phyloP scores from a whole-genome alignment of 129 eudicot species.

The Flaveria sonorensis region DNA sequence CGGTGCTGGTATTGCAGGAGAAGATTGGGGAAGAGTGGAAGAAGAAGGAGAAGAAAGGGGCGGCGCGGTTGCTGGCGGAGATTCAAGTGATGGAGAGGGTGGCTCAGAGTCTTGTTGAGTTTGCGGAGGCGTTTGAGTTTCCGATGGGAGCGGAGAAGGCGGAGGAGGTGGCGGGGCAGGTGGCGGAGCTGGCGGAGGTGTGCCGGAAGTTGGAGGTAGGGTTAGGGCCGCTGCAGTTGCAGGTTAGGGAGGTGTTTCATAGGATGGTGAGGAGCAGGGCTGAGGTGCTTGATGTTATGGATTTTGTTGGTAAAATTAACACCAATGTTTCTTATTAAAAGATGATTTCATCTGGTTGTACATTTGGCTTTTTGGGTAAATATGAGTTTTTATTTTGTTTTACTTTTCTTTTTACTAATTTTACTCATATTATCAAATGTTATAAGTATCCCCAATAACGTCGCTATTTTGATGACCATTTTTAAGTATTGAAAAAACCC shows the following conservation, averaged over 20 bases:
- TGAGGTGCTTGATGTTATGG: slow-evolving; percentile 75
- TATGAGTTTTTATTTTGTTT: not conserved
- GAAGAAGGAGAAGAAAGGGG: slow-evolving; percentile 78
- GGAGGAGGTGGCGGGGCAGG: slow-evolving; percentile 66
- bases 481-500: too few relatives aligned
- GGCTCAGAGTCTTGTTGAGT: slow-evolving; percentile 53
- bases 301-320: slow-evolving; percentile 57
- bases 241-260: slow-evolving; percentile 84
- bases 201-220: slow-evolving; percentile 82
- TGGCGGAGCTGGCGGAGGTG: slow-evolving; percentile 60
- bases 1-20: slow-evolving; percentile 69
- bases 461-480: too few relatives aligned
- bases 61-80: slow-evolving; percentile 67
- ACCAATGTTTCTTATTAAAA: slow-evolving; percentile 40
- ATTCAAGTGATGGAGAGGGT: slow-evolving; percentile 64
- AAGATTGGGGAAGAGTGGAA: slow-evolving; percentile 84
- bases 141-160: slow-evolving; percentile 66
- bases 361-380: slow-evolving; percentile 12
- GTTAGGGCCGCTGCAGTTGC: slow-evolving; percentile 69
- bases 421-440: too few relatives aligned
- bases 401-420: not conserved
- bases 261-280: slow-evolving; percentile 88
- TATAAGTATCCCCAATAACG: too few relatives aligned
- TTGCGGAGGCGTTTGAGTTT: slow-evolving; percentile 58
- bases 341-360: slow-evolving; percentile 17